Evolutionary conservation across 306 rosid genomes (phyloP).

Genomic region (Begonia masoniana): DNA sequence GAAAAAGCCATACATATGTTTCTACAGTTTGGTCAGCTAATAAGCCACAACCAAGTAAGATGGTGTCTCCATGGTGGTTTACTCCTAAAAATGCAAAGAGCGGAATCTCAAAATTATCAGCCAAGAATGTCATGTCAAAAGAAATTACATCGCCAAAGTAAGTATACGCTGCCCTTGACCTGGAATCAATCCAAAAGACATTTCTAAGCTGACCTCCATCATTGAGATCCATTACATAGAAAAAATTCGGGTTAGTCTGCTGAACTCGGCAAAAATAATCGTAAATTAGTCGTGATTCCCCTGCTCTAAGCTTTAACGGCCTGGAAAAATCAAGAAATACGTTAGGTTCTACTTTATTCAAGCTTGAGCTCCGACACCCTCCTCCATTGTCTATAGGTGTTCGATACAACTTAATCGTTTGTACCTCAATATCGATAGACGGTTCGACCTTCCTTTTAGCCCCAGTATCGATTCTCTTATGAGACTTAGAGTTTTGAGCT

Average conservation of each 20-base stretch:
- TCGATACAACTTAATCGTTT: constrained; percentile 78
- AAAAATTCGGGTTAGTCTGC: constrained; percentile 61
- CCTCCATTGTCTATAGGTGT: constrained; percentile 39
- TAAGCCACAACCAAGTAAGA: constrained; percentile 76
- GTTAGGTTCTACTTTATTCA: constrained; percentile 47
- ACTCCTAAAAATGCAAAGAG: constrained; percentile 72
- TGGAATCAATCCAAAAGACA: constrained; percentile 83
- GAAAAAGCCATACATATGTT: constrained; percentile 75
- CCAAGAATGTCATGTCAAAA: constrained; percentile 68
- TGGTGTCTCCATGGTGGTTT: constrained; percentile 73
- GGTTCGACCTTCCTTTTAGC: constrained; percentile 77
- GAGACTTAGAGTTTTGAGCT: constrained; percentile 94
- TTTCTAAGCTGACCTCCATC: constrained; percentile 80
- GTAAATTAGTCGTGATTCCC: constrained; percentile 53
- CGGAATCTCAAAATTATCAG: constrained; percentile 64
- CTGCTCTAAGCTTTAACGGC: constrained; percentile 51
- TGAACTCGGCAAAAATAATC: constrained; percentile 55
- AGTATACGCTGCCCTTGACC: constrained; percentile 72
- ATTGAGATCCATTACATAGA: constrained; percentile 73
- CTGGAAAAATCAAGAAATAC: constrained; percentile 25
- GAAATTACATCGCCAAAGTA: constrained; percentile 73
- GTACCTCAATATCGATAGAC: constrained; percentile 64
- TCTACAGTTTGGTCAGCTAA: constrained; percentile 75
- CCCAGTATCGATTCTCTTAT: constrained; percentile 66
- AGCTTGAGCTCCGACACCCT: constrained; percentile 47